Percentiles rank a stretch among this genome's conserved stretches.
Conservation (phyloP, 345 rosid species). For the Streptanthus diversifolius region DNA sequence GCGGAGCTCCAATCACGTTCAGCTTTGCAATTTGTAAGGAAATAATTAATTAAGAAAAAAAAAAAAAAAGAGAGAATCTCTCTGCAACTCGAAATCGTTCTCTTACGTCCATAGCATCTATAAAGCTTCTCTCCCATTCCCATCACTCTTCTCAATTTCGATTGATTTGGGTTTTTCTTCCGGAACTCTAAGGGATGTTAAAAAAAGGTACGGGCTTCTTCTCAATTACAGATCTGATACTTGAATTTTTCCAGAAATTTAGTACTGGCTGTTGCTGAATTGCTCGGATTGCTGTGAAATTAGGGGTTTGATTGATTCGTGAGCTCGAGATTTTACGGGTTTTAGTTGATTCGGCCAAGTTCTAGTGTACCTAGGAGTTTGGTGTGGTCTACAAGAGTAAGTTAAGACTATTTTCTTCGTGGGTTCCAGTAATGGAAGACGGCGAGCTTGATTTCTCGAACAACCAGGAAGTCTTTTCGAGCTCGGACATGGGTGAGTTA, state of each 20-base stretch:
- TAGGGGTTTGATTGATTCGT: not conserved
- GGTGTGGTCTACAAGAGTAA: too few relatives aligned
- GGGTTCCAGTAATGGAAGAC: conserved; percentile 58
- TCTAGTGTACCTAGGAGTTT: too few relatives aligned
- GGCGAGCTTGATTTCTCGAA: conserved; percentile 87
- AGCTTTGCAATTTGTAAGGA: not conserved
- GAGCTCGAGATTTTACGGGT: not conserved
- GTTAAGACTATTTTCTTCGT: too few relatives aligned
- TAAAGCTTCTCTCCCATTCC: not conserved
- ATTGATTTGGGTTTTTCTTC: conserved; percentile 10
- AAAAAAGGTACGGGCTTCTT: not conserved
- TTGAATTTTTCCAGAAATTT: not conserved
- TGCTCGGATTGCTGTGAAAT: not conserved
- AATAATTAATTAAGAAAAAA: not conserved
- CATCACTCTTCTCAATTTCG: not conserved
- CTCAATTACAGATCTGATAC: not conserved
- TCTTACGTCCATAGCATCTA: conserved; percentile 26
- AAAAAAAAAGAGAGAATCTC: not conserved
- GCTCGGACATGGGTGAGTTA: conserved; percentile 52
- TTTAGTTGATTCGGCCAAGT: too few relatives aligned
- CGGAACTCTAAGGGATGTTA: too few relatives aligned
- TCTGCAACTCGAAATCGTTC: conserved; percentile 23
- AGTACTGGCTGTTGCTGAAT: too few relatives aligned
- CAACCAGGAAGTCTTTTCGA: conserved; percentile 60
- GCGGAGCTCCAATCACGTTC: conserved; percentile 23